Conservation (phyloP, 345 rosid genomes). For the Euphorbia peplus region DNA sequence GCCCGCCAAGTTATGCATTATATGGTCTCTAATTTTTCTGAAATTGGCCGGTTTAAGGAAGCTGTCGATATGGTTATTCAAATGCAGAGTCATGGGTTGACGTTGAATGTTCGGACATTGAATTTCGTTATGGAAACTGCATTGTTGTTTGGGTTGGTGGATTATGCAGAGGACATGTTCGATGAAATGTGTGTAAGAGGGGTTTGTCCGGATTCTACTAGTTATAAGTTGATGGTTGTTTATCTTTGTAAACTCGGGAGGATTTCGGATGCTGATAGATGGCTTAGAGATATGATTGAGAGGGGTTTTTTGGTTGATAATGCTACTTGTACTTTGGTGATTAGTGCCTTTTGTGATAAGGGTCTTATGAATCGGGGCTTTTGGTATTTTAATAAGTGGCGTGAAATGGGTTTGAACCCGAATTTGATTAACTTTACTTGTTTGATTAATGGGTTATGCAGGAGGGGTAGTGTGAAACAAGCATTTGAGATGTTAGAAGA, state of each 20-base stretch:
- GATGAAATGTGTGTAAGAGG: constrained; percentile 76
- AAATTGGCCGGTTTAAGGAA: constrained; percentile 66
- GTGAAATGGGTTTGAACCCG: constrained; percentile 54
- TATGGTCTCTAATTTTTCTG: constrained; percentile 68
- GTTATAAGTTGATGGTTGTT: constrained; percentile 63
- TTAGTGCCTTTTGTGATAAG: constrained; percentile 47
- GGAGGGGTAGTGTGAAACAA: constrained; percentile 78
- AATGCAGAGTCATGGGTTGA: constrained; percentile 68
- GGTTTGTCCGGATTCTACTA: constrained; percentile 48
- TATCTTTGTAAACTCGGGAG: constrained; percentile 56
- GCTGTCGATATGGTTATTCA: constrained; percentile 69
- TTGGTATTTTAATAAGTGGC: constrained; percentile 69
- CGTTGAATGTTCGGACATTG: constrained; percentile 37
- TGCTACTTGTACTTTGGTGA: constrained; percentile 64
- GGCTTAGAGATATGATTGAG: constrained; percentile 62
- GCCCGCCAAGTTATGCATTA: constrained; percentile 64
- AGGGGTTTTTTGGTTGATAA: constrained; percentile 62
- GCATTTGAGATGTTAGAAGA: constrained; percentile 86
- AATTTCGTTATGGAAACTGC: constrained; percentile 47
- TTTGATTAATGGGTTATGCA: constrained; percentile 75
- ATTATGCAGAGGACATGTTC: constrained; percentile 61
- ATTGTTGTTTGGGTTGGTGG: constrained; percentile 43
- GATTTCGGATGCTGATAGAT: constrained; percentile 60
- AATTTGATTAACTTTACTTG: constrained; percentile 77
- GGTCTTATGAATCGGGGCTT: constrained; percentile 58